Percentiles rank a stretch among this genome's conserved stretches.
These are phyloP conservation scores for Monosporozyma solicola DNA, from an alignment of 805 yeast genomes.

Conservation along the genomic window DNA sequence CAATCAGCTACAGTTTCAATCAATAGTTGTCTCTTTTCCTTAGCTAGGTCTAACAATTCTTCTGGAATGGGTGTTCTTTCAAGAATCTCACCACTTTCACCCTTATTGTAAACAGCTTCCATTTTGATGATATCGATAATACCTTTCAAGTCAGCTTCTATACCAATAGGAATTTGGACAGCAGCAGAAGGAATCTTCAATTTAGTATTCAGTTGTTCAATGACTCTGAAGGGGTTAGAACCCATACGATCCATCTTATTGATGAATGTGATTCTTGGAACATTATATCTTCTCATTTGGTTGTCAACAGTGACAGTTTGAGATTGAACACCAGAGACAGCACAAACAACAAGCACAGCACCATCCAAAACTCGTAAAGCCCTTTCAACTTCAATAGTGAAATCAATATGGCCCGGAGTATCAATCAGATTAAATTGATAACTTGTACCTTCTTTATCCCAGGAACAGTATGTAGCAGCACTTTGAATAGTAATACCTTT, in stretches of 20 bases:
- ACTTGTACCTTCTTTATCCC: slow-evolving; percentile 64
- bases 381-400: slow-evolving; percentile 97
- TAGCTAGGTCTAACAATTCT: slow-evolving; percentile 71
- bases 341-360: slow-evolving; percentile 96
- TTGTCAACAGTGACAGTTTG: slow-evolving; percentile 98
- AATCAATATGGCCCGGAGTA: slow-evolving; percentile 98
- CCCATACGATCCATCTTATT: slow-evolving; percentile 99
- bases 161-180: slow-evolving; percentile 94
- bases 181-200: slow-evolving; percentile 95
- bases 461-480: slow-evolving; percentile 96
- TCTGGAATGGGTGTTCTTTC: slow-evolving; percentile 65
- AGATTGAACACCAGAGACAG: slow-evolving; percentile 96
- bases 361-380: slow-evolving; percentile 98
- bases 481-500: slow-evolving; percentile 98
- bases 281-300: slow-evolving; percentile 97
- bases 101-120: slow-evolving; percentile 82
- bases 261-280: slow-evolving; percentile 91
- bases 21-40: slow-evolving; percentile 76
- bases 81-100: slow-evolving; percentile 77
- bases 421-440: slow-evolving; percentile 93
- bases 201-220: slow-evolving; percentile 81
- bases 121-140: slow-evolving; percentile 85
- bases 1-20: slow-evolving; percentile 96
- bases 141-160: slow-evolving; percentile 78
- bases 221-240: slow-evolving; percentile 91